phyloP scores from a whole-genome alignment of 352 stramenopile genomes.

The Globisporangium splendens region DNA sequence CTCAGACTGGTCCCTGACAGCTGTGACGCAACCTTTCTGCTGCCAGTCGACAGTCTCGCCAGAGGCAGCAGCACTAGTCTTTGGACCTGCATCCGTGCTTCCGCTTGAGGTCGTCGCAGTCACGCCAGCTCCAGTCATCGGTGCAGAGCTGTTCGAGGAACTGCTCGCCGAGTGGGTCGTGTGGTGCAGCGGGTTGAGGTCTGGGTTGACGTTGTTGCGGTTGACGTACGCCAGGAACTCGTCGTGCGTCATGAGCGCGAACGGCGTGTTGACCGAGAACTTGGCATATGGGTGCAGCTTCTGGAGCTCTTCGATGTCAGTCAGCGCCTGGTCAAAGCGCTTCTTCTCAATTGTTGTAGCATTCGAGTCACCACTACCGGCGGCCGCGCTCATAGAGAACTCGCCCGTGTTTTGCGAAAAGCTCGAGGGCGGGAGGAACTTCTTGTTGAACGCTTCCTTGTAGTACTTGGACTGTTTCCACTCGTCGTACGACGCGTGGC shows the following conservation, averaged over 20 bases:
- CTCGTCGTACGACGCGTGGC: slow-evolving; percentile 25
- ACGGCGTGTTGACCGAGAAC: slow-evolving; percentile 60
- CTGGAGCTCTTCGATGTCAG: slow-evolving; percentile 35
- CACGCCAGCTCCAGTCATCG: slow-evolving; percentile 5
- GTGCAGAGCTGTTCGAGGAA: slow-evolving; percentile 9
- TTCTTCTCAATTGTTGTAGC: slow-evolving; percentile 32
- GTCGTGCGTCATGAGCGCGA: slow-evolving; percentile 49
- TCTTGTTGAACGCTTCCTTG: slow-evolving; percentile 24
- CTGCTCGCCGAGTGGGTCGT: neutral
- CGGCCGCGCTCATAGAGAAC: slow-evolving; percentile 12
- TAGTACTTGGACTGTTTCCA: slow-evolving; percentile 40
- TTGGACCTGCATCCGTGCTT: slow-evolving; percentile 22
- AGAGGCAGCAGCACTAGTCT: slow-evolving; percentile 31
- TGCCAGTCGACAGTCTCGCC: slow-evolving; percentile 71
- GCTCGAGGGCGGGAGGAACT: slow-evolving; percentile 16
- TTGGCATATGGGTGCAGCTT: slow-evolving; percentile 42
- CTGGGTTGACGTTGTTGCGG: slow-evolving; percentile 31
- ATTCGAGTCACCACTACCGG: slow-evolving; percentile 1
- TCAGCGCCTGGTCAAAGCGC: slow-evolving; percentile 42
- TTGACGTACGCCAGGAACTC: slow-evolving; percentile 61
- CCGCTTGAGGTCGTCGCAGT: neutral
- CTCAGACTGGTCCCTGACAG: slow-evolving; percentile 46
- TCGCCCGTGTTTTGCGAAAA: slow-evolving; percentile 11
- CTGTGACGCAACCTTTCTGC: slow-evolving; percentile 66
- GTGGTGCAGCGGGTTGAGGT: slow-evolving; percentile 9